phyloP scores from a whole-genome alignment of 257 asterid genomes.

The Haberlea rhodopensis region DNA sequence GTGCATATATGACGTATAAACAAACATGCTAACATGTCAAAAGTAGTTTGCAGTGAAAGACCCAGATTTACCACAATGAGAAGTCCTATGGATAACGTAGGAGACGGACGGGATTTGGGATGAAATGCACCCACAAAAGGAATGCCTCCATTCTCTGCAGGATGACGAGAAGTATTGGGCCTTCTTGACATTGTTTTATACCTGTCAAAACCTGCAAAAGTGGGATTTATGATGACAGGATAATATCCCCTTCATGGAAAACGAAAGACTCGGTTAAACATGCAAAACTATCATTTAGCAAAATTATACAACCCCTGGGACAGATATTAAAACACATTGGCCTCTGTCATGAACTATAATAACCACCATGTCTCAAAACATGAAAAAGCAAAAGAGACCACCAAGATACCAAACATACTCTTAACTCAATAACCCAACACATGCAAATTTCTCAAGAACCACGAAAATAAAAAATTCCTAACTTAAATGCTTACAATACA shows the following conservation, averaged over 20 bases:
- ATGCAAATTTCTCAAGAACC: not conserved
- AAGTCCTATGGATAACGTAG: slow-evolving; percentile 68
- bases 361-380: not conserved
- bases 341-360: not conserved
- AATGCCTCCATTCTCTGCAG: slow-evolving; percentile 55
- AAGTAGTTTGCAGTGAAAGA: slow-evolving; percentile 13
- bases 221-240: slow-evolving; percentile 16
- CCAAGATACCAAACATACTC: not conserved
- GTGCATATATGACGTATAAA: slow-evolving; percentile 10
- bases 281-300: not conserved
- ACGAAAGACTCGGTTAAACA: slow-evolving; percentile 5
- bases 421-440: not conserved
- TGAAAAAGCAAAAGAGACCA: not conserved
- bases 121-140: slow-evolving; percentile 77
- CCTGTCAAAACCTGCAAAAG: slow-evolving; percentile 31
- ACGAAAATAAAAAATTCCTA: not conserved
- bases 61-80: slow-evolving; percentile 59
- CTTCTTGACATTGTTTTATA: slow-evolving; percentile 69
- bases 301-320: not conserved
- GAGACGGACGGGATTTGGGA: slow-evolving; percentile 80
- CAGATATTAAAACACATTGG: not conserved
- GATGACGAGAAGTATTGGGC: slow-evolving; percentile 64
- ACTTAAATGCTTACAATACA: not conserved
- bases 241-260: slow-evolving; percentile 19
- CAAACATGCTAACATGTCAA: not conserved